A percentile compares a stretch with the other conserved stretches of the same genome.
Evolutionary conservation across 805 yeast species (phyloP).

Genomic region (Saccharomycopsis selenospora): DNA sequence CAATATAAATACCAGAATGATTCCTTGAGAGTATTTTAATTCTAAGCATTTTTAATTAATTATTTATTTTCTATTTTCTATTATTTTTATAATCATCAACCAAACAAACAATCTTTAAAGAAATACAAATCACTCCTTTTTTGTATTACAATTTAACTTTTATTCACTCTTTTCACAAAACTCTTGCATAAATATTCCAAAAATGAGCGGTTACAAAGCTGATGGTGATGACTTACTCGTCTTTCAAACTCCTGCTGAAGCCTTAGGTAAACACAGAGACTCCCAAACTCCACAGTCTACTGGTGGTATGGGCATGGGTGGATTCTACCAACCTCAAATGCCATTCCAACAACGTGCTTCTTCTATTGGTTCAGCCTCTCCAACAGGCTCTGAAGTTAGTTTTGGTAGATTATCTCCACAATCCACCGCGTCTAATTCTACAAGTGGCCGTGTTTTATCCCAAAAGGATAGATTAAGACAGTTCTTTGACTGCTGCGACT

Average conservation of each 20-base stretch:
- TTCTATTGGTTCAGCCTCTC: conserved; percentile 19
- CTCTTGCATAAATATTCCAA: no score
- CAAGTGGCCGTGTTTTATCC: conserved; percentile 7
- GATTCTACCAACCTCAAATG: conserved; percentile 20
- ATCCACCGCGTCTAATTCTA: conserved; percentile 16
- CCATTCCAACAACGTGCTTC: conserved; percentile 19
- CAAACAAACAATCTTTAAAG: no score
- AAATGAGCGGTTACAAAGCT: conserved; percentile 20
- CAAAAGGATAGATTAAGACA: conserved; percentile 20
- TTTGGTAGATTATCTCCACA: conserved; percentile 18
- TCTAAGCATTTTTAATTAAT: no score
- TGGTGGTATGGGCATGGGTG: conserved; percentile 9
- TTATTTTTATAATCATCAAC: no score
- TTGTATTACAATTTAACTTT: no score
- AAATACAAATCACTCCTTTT: no score
- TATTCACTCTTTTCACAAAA: no score
- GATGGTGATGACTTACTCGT: conserved; percentile 21
- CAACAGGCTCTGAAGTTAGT: conserved; percentile 16
- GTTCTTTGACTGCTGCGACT: conserved; percentile 21
- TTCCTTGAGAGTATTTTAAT: no score
- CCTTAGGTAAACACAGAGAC: conserved; percentile 18
- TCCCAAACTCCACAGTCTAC: conserved; percentile 21
- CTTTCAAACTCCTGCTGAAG: conserved; percentile 22
- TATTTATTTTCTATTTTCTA: no score
- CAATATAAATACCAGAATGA: no score